Percentiles rank a stretch among this genome's conserved stretches.
Conservation (phyloP, 2,329 filamentous ascomycete species). For the Nemania sp. region DNA sequence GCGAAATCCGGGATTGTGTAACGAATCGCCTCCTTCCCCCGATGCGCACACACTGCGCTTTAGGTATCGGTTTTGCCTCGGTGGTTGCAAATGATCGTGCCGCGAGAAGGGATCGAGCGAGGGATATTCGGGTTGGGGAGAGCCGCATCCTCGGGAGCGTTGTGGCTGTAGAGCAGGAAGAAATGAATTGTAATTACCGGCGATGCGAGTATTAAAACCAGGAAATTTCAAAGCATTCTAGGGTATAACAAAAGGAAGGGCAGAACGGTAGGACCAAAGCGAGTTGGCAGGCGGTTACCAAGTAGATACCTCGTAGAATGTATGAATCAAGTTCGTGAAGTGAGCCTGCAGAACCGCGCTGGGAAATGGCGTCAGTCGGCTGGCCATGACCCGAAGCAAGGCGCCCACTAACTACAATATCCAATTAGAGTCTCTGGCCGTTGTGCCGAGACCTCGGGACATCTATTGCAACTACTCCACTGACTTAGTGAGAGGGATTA, state of each 20-base stretch:
- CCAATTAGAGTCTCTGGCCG: no score
- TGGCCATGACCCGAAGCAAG: no score
- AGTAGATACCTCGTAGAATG: background rate
- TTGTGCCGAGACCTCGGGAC: no score
- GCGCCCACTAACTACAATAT: no score
- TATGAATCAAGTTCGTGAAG: no score
- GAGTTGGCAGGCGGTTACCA: background rate
- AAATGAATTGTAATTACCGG: background rate
- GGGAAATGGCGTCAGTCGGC: no score
- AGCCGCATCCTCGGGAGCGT: constrained; percentile 30
- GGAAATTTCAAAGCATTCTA: constrained; percentile 17
- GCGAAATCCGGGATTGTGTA: constrained; percentile 7
- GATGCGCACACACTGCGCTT: constrained; percentile 26
- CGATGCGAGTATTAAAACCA: background rate
- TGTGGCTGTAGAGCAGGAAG: constrained; percentile 8
- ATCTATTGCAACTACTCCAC: no score
- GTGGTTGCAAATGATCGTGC: constrained; percentile 25
- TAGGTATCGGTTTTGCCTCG: constrained; percentile 16
- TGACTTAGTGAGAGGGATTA: no score
- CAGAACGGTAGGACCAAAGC: background rate
- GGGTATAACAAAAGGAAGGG: background rate
- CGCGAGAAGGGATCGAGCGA: constrained; percentile 23
- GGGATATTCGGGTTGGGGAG: constrained; percentile 26
- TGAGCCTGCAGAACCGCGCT: no score
- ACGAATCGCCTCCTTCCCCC: constrained; percentile 26